Evolutionary conservation across 2,329 filamentous ascomycete species (phyloP).

Genomic region (Colletotrichum euphorbiae): DNA sequence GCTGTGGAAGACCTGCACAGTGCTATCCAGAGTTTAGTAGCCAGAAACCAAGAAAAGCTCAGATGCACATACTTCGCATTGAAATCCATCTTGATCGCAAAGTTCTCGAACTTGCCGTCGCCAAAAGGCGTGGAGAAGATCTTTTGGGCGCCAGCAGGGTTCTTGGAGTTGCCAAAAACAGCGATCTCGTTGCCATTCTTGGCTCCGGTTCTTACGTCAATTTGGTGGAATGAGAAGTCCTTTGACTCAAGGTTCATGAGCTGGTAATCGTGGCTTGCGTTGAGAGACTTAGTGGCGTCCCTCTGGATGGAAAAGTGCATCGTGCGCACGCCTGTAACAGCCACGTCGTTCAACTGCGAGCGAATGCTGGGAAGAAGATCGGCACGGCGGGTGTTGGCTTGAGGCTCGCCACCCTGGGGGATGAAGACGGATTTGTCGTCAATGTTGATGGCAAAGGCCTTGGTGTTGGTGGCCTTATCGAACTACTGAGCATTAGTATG

Average conservation of each 20-base stretch:
- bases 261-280: constrained; percentile 59
- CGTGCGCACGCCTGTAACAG: constrained; percentile 56
- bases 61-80: constrained; percentile 35
- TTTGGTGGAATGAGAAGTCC: constrained; percentile 38
- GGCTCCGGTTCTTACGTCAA: constrained; percentile 45
- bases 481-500: constrained; percentile 21
- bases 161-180: constrained; percentile 38
- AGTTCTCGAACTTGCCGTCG: constrained; percentile 37
- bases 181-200: constrained; percentile 50
- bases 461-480: constrained; percentile 40
- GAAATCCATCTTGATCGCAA: constrained; percentile 39
- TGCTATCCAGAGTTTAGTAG: constrained; percentile 21
- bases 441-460: constrained; percentile 41
- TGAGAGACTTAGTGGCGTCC: constrained; percentile 53
- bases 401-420: constrained; percentile 48
- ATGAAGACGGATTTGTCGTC: constrained; percentile 57
- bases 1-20: constrained; percentile 58
- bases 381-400: constrained; percentile 59
- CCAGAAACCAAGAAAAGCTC: constrained; percentile 20
- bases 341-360: constrained; percentile 51
- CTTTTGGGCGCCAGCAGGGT: constrained; percentile 12
- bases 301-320: constrained; percentile 60
- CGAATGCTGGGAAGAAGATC: constrained; percentile 56
- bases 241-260: constrained; percentile 42
- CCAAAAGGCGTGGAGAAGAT: constrained; percentile 39